phyloP scores from a whole-genome alignment of 192 early-diverging fungal genomes.

The Umbelopsis sp. region DNA sequence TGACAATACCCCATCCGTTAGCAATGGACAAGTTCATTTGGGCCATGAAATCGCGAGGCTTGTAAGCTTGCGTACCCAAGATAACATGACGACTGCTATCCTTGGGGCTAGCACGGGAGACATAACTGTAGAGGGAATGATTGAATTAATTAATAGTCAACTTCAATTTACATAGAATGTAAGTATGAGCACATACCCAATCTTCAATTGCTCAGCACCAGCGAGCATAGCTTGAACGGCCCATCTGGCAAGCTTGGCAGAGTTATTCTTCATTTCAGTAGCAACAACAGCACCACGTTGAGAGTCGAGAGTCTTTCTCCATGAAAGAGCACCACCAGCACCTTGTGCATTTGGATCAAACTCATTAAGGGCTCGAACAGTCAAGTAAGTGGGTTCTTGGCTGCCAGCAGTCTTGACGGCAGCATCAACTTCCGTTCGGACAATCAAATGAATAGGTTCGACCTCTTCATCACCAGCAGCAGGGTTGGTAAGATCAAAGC shows the following conservation, averaged over 20 bases:
- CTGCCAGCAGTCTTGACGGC: constrained; percentile 59
- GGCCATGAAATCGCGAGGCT: constrained; percentile 85
- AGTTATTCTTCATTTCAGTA: constrained; percentile 98
- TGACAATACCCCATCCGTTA: constrained; percentile 96
- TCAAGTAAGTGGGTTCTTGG: constrained; percentile 53
- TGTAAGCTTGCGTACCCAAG: constrained; percentile 82
- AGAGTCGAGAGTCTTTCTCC: constrained; percentile 92
- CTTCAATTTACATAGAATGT: neutral
- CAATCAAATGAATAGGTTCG: constrained; percentile 66
- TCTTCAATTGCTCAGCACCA: constrained; percentile 86
- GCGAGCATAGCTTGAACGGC: constrained; percentile 89
- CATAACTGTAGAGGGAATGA: constrained; percentile 43
- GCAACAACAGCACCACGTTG: constrained; percentile 96
- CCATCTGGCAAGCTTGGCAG: constrained; percentile 93
- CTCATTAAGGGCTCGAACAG: constrained; percentile 88
- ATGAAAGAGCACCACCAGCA: constrained; percentile 86
- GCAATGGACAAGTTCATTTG: constrained; percentile 87
- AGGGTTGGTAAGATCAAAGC: constrained; percentile 70
- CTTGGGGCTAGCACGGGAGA: constrained; percentile 75
- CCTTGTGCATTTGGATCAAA: constrained; percentile 87
- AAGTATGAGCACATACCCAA: constrained; percentile 60
- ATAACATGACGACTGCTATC: constrained; percentile 82
- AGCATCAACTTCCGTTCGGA: constrained; percentile 91
- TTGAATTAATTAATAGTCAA: neutral
- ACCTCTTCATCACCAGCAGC: constrained; percentile 54